A percentile compares a stretch with the other conserved stretches of the same genome.
phyloP scores from a whole-genome alignment of 2,329 filamentous ascomycete genomes.

The Clarireedia homoeocarpa region DNA sequence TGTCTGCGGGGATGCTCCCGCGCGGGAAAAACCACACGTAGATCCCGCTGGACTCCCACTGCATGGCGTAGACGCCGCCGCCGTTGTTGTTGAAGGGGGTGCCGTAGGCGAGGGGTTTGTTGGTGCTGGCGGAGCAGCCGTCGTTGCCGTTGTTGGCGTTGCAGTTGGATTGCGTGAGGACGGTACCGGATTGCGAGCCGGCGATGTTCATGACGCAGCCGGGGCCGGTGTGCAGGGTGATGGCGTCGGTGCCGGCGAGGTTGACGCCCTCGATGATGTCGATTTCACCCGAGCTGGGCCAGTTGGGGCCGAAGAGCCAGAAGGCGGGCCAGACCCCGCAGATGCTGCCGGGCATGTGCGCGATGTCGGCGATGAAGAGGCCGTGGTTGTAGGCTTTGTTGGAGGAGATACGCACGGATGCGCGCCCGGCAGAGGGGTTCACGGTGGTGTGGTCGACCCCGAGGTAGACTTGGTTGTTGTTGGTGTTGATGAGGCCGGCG shows the following conservation, averaged over 20 bases:
- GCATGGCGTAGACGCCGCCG: slow-evolving; percentile 65
- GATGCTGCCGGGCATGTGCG: slow-evolving; percentile 47
- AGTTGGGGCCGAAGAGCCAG: slow-evolving; percentile 49
- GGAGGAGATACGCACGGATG: slow-evolving; percentile 59
- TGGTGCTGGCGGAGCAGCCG: slow-evolving; percentile 17
- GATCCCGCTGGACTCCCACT: slow-evolving; percentile 69
- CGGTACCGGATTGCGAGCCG: slow-evolving; percentile 43
- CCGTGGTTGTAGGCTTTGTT: slow-evolving; percentile 46
- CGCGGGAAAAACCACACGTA: slow-evolving; percentile 78
- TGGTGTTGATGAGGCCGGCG: slow-evolving; percentile 37
- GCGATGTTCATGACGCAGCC: slow-evolving; percentile 58
- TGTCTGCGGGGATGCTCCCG: slow-evolving; percentile 53
- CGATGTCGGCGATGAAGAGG: slow-evolving; percentile 50
- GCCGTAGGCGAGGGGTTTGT: slow-evolving; percentile 38
- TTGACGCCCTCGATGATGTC: slow-evolving; percentile 78
- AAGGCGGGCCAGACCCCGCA: slow-evolving; percentile 57
- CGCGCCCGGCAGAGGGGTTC: slow-evolving; percentile 51
- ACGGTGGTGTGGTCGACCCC: slow-evolving; percentile 57
- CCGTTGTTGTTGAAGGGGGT: slow-evolving; percentile 55
- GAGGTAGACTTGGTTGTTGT: slow-evolving; percentile 51
- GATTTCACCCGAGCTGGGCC: slow-evolving; percentile 67
- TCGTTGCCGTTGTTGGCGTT: neutral
- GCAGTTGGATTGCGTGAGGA: neutral
- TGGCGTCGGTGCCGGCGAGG: slow-evolving; percentile 45
- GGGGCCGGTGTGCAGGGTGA: slow-evolving; percentile 66